Percentiles rank a stretch among this genome's conserved stretches.
phyloP scores from a whole-genome alignment of 1,284 basidiomycete species.

The Prillingera fragicola region DNA sequence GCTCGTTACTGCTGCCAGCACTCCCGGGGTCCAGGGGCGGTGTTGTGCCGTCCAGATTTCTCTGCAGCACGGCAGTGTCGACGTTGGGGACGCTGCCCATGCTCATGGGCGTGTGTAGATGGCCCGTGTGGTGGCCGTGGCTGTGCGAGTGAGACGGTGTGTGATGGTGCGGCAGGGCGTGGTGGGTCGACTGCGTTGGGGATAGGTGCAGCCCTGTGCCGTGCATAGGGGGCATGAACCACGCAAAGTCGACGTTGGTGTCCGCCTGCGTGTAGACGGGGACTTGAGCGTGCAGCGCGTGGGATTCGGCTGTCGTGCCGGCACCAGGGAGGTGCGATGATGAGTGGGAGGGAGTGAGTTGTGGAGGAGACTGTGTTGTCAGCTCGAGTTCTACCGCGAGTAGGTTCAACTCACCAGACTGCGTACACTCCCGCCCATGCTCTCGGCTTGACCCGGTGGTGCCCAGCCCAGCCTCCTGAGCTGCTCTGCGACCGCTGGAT shows the following conservation, averaged over 20 bases:
- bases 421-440: too few species aligned
- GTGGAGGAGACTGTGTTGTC: too few species aligned
- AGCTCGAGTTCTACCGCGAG: too few species aligned
- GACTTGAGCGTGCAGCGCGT: too few species aligned
- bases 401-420: too few species aligned
- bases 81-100: background rate
- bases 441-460: conserved; percentile 12
- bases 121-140: background rate
- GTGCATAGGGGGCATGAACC: background rate
- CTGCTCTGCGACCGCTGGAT: conserved; percentile 15
- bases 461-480: conserved; percentile 18
- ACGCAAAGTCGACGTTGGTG: conserved; percentile 2
- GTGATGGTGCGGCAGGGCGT: background rate
- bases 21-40: background rate
- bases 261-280: too few species aligned
- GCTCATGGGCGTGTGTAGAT: background rate
- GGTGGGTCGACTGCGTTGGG: background rate
- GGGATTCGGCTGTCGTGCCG: too few species aligned
- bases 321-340: too few species aligned
- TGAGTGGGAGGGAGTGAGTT: too few species aligned
- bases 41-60: too few species aligned
- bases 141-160: background rate
- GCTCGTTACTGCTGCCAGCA: background rate
- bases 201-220: too few species aligned
- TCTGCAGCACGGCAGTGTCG: background rate